Base-by-base conservation (phyloP, 2,329 filamentous ascomycete species). In the Trichoderma atrobrunneum region DNA sequence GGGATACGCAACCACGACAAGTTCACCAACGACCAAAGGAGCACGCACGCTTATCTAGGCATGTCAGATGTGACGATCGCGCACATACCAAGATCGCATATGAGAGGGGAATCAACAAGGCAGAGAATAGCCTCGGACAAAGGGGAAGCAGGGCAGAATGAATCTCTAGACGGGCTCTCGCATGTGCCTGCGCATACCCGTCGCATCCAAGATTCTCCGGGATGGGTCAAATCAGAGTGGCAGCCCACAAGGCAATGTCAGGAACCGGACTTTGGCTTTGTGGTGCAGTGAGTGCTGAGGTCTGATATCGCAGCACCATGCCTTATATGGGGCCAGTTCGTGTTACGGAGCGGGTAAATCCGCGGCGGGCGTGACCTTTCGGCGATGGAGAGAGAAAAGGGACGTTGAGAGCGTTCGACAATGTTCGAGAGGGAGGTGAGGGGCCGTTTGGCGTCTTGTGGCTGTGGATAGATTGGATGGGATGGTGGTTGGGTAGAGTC, bases 341-440 rank as follows among this genome's bases (percentile, higher is more conserved):
- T 60, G 57, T 61, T 51, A 39, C 67, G 57, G 67, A 51, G 43
- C 39, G 57, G 39, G 57, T 39, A 11, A 70, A 32, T 59, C 32
- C 64, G 51, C 24, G 11, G 34, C 64, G 64, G 64, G 48, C 51
- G 51, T 43, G 43, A 54, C 54, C n/a, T 48, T 28, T 61, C 36
- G 21, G 57, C n/a, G 64, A 67, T 26, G 64, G 61, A 24, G 64
- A 39, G 63, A 34, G 43, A 54, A 66, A 66, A 36, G 30, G 63
- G 63, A 66, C 30, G 36, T 36, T 26, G 66, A 32, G 54, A 26
- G 39, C 24, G 30, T 61, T 60, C 57, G 26, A 51, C 12, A 21
- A 62, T 62, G 24, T 18, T 18, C 43, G 66, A 62, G 56, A 70
- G 60, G 67, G 67, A 70, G 56, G 67, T 62, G 67, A 70, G 67